Evolutionary conservation across 306 rosid genomes (phyloP).

Genomic region (Pterocarpus macrocarpus): DNA sequence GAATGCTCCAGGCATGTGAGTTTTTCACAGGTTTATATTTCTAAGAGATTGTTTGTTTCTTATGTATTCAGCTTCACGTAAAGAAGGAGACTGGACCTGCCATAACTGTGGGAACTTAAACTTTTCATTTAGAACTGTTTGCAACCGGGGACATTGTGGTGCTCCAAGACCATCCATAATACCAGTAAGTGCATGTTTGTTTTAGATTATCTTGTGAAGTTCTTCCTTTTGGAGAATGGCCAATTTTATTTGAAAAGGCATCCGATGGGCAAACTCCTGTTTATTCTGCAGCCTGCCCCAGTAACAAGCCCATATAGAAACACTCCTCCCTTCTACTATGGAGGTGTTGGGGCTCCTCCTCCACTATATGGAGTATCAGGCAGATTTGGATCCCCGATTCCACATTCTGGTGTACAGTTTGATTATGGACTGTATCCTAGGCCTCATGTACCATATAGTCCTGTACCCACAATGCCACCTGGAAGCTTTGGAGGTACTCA

Average conservation of each 20-base stretch:
- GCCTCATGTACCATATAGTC: constrained; percentile 51
- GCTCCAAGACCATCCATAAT: constrained; percentile 54
- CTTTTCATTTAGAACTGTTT: constrained; percentile 60
- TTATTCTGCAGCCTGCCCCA: constrained; percentile 51
- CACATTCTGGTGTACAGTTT: constrained; percentile 50
- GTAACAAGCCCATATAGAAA: constrained; percentile 55
- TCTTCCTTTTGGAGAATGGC: neutral
- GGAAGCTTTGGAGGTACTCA: constrained; percentile 59
- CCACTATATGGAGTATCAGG: constrained; percentile 53
- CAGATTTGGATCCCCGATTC: constrained; percentile 56
- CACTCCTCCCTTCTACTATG: constrained; percentile 52
- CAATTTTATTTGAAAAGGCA: constrained; percentile 11
- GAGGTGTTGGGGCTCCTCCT: constrained; percentile 56
- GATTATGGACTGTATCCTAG: constrained; percentile 50
- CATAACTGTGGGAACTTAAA: constrained; percentile 60
- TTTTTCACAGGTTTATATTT: neutral
- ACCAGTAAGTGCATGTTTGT: constrained; percentile 45
- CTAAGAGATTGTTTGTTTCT: constrained; percentile 34
- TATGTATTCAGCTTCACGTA: constrained; percentile 50
- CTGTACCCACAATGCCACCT: constrained; percentile 48
- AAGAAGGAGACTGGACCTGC: constrained; percentile 69
- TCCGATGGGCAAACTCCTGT: neutral
- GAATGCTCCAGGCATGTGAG: neutral
- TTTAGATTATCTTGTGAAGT: constrained; percentile 16
- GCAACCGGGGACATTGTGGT: constrained; percentile 59